Percentiles rank a stretch among this genome's conserved stretches.
Conservation (phyloP, 345 rosid species). For the Abelmoschus esculentus region DNA sequence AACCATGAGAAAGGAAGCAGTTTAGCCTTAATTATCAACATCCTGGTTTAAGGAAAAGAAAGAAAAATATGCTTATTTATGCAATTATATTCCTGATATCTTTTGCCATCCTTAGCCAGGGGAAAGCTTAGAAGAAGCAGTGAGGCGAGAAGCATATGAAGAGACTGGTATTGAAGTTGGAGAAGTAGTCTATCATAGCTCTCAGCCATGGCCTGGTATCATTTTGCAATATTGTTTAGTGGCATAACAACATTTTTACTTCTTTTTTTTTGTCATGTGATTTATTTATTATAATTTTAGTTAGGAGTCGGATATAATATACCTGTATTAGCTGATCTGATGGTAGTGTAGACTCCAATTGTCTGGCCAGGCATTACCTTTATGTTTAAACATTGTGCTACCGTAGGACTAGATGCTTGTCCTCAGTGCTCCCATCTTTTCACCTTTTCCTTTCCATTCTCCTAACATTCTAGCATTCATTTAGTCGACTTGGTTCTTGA, state of each 20-base stretch:
- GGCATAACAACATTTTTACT: not conserved
- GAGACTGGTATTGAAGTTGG: conserved; percentile 96
- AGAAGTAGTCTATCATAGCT: conserved; percentile 86
- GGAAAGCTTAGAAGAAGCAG: conserved; percentile 99
- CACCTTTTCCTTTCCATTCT: too few species aligned
- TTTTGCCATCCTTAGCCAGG: conserved; percentile 58
- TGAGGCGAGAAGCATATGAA: conserved; percentile 93
- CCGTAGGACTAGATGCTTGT: too few species aligned
- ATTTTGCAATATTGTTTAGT: not conserved
- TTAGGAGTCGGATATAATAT: too few species aligned
- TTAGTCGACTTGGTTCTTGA: too few species aligned
- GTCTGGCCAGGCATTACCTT: too few species aligned
- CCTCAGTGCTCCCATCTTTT: too few species aligned
- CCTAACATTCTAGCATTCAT: too few species aligned
- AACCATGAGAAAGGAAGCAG: not conserved
- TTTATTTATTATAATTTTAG: not conserved
- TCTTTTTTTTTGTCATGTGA: not conserved
- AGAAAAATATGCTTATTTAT: not conserved
- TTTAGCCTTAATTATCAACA: not conserved
- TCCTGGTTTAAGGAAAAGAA: not conserved
- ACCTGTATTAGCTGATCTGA: not conserved
- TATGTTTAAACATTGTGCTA: too few species aligned
- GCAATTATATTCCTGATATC: not conserved
- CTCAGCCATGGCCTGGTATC: conserved; percentile 99
- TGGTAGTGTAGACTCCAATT: not conserved